Evolutionary conservation across 495 filamentous ascomycete species (phyloP), one percentile per base, ranked within the genome.

Genomic region (Pseudomonodictys pantanalensis): DNA sequence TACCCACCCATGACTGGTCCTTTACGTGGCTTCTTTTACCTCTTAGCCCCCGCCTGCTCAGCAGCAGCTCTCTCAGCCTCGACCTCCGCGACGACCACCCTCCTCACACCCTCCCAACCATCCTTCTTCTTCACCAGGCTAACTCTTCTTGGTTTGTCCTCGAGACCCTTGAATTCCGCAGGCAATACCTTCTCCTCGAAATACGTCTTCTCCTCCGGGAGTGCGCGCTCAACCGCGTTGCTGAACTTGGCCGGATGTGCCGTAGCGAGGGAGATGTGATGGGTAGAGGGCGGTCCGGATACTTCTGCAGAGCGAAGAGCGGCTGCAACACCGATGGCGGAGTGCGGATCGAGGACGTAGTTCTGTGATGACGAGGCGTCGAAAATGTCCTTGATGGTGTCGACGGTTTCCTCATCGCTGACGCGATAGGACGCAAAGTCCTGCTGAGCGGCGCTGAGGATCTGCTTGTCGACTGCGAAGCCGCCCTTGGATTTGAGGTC

Each of bases 231-330:
- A 3, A 97, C 91, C 0, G 88, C 91, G 44, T 81, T 79, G 9
- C 83, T 82, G 69, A 97, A 97, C 73, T 97, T 97, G 38, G 92
- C 92, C 2, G 92, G 92, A 75, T 97, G 92, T 8, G 92, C 92
- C 1, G 92, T 97, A 4, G 89, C 87, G 4, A 97, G 82, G 2
- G 90, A 83, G 69, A 98, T 88, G 67, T 89, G 86, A 51, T 79
- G 76, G 18, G 74, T 76, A 17, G 71, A 67, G 8, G 77, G 70
- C 23, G 73, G 63, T 8, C 26, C 24, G 12, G 75, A 72, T n/a
- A 80, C 76, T 32, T 78, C 64, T 33, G 88, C 77, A 5, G 87
- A 87, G 33, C 90, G 77, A 28, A 80, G 60, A 0, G 91, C 77
- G 17, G 88, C 91, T 25, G 83, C 75, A 24, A 97, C 79, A 45